phyloP scores from a whole-genome alignment of 192 early-diverging fungal genomes.

The Rhizophagus prolifer region DNA sequence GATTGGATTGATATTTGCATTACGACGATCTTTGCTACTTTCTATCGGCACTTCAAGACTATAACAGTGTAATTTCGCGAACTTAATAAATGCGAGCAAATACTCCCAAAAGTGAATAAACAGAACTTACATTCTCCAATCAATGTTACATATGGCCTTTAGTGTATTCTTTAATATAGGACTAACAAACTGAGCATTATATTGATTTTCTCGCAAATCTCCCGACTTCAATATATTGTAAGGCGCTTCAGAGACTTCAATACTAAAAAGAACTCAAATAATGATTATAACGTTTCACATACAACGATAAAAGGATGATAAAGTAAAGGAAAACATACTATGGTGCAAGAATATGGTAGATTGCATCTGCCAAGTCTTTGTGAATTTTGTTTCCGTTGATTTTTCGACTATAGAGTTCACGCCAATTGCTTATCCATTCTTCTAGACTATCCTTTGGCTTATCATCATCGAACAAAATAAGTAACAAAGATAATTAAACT shows the following conservation, averaged over 20 bases:
- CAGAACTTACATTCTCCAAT: slow-evolving; percentile 28
- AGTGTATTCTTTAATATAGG: slow-evolving; percentile 26
- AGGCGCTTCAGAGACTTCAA: slow-evolving; percentile 26
- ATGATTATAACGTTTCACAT: slow-evolving; percentile 12
- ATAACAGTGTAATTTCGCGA: no score
- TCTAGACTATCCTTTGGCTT: slow-evolving; percentile 26
- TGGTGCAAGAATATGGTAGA: slow-evolving; percentile 25
- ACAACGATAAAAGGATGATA: slow-evolving; percentile 26
- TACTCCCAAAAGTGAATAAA: slow-evolving; percentile 20
- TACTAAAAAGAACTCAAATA: slow-evolving; percentile 20
- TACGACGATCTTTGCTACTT: no score
- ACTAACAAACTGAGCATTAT: slow-evolving; percentile 28
- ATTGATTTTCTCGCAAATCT: slow-evolving; percentile 26
- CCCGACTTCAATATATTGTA: slow-evolving; percentile 26
- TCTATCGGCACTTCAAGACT: no score
- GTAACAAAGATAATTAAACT: slow-evolving; percentile 32
- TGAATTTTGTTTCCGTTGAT: slow-evolving; percentile 23
- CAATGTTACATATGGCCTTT: slow-evolving; percentile 21
- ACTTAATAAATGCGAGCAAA: slow-evolving; percentile 10
- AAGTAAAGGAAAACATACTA: slow-evolving; percentile 24
- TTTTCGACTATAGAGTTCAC: slow-evolving; percentile 22
- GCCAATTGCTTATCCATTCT: slow-evolving; percentile 25
- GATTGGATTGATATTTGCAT: no score
- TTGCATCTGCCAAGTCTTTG: slow-evolving; percentile 25
- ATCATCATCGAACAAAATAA: slow-evolving; percentile 26